phyloP scores from a whole-genome alignment of 1,284 basidiomycete species.

The Puccinia triticina region DNA sequence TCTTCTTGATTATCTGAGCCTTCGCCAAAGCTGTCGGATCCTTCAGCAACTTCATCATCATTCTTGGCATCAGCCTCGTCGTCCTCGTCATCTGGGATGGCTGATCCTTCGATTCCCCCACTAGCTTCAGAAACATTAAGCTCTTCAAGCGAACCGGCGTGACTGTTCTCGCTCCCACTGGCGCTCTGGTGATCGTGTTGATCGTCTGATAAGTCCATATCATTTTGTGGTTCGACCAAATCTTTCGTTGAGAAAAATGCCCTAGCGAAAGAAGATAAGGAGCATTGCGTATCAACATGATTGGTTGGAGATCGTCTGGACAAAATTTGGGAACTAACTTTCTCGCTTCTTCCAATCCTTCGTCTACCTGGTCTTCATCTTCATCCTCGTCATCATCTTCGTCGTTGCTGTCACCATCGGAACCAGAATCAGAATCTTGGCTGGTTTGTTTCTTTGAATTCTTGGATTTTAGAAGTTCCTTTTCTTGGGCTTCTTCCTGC shows the following conservation, averaged over 20 bases:
- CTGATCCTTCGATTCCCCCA: constrained; percentile 44
- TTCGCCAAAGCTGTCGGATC: constrained; percentile 41
- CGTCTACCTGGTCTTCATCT: constrained; percentile 43
- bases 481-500: constrained; percentile 53
- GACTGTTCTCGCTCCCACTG: constrained; percentile 34
- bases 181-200: constrained; percentile 53
- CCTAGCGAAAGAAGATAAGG: constrained; percentile 10
- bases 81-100: constrained; percentile 54
- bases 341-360: constrained; percentile 50
- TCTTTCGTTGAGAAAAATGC: constrained; percentile 55
- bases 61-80: constrained; percentile 54
- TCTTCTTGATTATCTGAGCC: constrained; percentile 53
- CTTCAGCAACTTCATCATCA: constrained; percentile 54
- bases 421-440: constrained; percentile 45
- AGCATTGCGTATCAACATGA: not conserved
- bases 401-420: constrained; percentile 20
- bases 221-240: constrained; percentile 54
- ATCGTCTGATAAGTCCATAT: constrained; percentile 47
- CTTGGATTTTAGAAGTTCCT: constrained; percentile 53
- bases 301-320: not conserved
- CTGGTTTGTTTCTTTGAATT: constrained; percentile 34
- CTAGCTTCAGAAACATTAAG: not conserved
- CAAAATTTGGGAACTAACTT: constrained; percentile 6
- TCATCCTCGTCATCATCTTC: constrained; percentile 52
- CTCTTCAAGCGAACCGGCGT: constrained; percentile 18